A percentile compares a stretch with the other conserved stretches of the same genome.
These are phyloP conservation scores for Mrakia frigida DNA, from an alignment of 768 basidiomycete species.

Conservation along the genomic window DNA sequence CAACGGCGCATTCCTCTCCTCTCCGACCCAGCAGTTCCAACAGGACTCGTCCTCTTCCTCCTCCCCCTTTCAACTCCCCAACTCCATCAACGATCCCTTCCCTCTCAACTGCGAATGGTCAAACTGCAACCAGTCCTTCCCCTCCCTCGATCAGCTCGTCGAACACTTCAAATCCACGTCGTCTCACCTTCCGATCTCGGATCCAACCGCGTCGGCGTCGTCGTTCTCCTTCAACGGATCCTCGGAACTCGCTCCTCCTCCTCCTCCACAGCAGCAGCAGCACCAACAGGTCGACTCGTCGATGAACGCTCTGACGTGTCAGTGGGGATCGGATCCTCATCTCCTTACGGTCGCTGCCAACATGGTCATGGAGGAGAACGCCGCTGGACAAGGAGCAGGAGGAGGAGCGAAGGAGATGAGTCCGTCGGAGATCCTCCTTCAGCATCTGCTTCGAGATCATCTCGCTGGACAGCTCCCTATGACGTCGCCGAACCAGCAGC, in stretches of 20 bases:
- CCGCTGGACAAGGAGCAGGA: not conserved
- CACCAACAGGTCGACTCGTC: not conserved
- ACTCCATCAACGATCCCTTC: not conserved
- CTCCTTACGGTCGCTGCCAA: slow-evolving; percentile 4
- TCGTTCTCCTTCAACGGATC: not conserved
- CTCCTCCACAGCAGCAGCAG: not conserved
- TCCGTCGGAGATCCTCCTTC: slow-evolving; percentile 24
- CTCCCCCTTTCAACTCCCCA: not conserved
- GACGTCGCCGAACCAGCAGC: not conserved
- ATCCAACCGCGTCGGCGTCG: not conserved
- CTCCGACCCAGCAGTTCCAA: not conserved
- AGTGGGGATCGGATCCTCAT: slow-evolving; percentile 26
- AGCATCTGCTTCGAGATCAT: slow-evolving; percentile 30
- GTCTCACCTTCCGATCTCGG: slow-evolving; percentile 15
- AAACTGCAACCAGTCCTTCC: slow-evolving; percentile 27
- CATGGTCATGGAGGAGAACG: not conserved
- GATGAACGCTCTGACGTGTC: slow-evolving; percentile 18
- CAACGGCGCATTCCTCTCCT: not conserved
- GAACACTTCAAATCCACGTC: slow-evolving; percentile 30
- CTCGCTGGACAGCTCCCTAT: slow-evolving; percentile 10
- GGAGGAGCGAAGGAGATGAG: not conserved
- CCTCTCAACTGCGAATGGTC: slow-evolving; percentile 23
- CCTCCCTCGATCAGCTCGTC: slow-evolving; percentile 22
- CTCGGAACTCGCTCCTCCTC: not conserved
- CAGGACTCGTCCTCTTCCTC: not conserved